phyloP scores from a whole-genome alignment of 371 early-diverging fungal species.

The Actinomortierella wolfii region DNA sequence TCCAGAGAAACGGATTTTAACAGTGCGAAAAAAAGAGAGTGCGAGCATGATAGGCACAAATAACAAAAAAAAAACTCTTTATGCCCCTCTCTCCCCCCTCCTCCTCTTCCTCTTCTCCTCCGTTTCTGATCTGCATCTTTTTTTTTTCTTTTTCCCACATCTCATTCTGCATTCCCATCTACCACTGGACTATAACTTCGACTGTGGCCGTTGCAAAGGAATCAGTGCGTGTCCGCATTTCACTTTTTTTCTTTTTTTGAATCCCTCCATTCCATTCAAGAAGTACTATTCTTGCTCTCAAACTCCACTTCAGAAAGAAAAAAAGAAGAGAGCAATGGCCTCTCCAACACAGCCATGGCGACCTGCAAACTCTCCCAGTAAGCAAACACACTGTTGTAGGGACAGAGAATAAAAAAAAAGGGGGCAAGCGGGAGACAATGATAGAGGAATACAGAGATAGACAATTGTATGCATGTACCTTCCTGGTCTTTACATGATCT shows the following conservation, averaged over 20 bases:
- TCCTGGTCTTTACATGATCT: too few species aligned
- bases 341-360: background rate
- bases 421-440: too few species aligned
- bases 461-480: too few species aligned
- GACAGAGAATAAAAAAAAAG: too few species aligned
- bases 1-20: too few species aligned
- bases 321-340: background rate
- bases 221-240: background rate
- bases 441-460: too few species aligned
- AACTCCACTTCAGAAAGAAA: background rate
- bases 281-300: background rate
- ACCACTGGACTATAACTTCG: background rate
- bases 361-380: too few species aligned
- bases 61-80: background rate
- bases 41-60: too few species aligned
- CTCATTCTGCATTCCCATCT: background rate
- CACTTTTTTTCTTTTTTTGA: background rate
- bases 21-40: too few species aligned
- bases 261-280: background rate
- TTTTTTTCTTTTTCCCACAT: slow-evolving; percentile 2
- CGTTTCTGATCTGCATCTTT: background rate
- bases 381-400: too few species aligned
- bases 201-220: background rate
- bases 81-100: background rate
- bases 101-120: background rate